A percentile compares a stretch with the other conserved stretches of the same genome.
Conservation (phyloP, 352 stramenopile species). For the Phytophthora melonis region DNA sequence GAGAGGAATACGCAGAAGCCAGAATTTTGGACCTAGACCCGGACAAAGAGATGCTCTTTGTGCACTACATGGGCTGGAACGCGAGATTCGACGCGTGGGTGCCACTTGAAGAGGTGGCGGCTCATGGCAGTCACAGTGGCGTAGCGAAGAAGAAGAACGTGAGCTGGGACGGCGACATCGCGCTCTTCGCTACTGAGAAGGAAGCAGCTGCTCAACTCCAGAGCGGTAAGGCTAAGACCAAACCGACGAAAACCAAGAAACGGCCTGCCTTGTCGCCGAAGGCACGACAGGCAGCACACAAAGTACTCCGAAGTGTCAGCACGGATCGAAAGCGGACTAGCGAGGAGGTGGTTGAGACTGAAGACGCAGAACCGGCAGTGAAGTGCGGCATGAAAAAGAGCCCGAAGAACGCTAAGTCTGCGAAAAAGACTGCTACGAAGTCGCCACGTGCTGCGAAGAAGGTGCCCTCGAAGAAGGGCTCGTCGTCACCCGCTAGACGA, state of each 20-base stretch:
- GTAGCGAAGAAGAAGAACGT: slow-evolving; percentile 36
- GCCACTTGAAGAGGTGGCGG: slow-evolving; percentile 45
- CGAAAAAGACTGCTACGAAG: slow-evolving; percentile 19
- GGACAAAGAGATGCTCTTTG: slow-evolving; percentile 46
- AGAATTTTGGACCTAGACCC: slow-evolving; percentile 63
- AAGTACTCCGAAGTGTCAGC: slow-evolving; percentile 13
- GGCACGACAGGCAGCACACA: slow-evolving; percentile 20
- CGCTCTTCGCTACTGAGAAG: slow-evolving; percentile 46
- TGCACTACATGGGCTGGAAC: slow-evolving; percentile 88
- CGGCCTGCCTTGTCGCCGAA: slow-evolving; percentile 14
- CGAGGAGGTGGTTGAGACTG: slow-evolving; percentile 8
- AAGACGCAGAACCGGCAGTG: slow-evolving; percentile 10
- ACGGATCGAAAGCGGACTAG: slow-evolving; percentile 18
- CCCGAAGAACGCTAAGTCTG: slow-evolving; percentile 18
- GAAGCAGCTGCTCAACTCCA: slow-evolving; percentile 6
- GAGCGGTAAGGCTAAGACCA: slow-evolving; percentile 14
- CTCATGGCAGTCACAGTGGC: slow-evolving; percentile 62
- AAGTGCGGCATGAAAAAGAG: slow-evolving; percentile 23
- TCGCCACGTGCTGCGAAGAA: slow-evolving; percentile 27
- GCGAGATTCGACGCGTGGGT: slow-evolving; percentile 77
- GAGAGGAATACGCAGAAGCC: slow-evolving; percentile 69
- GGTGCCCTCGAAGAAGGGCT: slow-evolving; percentile 7
- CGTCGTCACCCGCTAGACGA: slow-evolving; percentile 14
- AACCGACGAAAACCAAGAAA: slow-evolving; percentile 22
- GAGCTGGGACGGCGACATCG: slow-evolving; percentile 65